phyloP scores from a whole-genome alignment of 805 yeast genomes.

The Ogataea minuta region DNA sequence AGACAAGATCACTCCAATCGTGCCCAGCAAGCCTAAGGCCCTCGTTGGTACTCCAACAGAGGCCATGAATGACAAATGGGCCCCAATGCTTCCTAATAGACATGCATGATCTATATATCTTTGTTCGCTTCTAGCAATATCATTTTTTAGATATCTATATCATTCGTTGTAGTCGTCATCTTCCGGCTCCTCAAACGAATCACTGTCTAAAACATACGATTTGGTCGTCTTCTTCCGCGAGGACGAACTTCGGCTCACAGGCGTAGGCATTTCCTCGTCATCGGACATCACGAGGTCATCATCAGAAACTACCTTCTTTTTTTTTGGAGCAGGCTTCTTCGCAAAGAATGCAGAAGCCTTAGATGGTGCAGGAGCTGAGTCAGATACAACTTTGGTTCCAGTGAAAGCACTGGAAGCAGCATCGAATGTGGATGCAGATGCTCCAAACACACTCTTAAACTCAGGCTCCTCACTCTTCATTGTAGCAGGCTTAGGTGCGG shows the following conservation, averaged over 20 bases:
- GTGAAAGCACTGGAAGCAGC: conserved; percentile 25
- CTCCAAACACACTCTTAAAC: conserved; percentile 38
- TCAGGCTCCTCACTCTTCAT: conserved; percentile 13
- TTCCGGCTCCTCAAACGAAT: conserved; percentile 9
- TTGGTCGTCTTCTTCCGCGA: conserved; percentile 20
- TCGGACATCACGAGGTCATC: conserved; percentile 12
- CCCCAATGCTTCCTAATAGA: conserved; percentile 34
- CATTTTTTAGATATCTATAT: conserved; percentile 3
- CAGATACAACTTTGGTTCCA: conserved; percentile 12
- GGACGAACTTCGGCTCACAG: conserved; percentile 13
- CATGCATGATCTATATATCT: conserved; percentile 14
- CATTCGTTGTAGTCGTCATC: conserved; percentile 24
- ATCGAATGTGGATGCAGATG: conserved; percentile 21
- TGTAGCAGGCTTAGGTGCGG: conserved; percentile 4
- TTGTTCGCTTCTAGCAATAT: conserved; percentile 1
- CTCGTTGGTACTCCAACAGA: conserved; percentile 20
- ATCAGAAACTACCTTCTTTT: conserved; percentile 14
- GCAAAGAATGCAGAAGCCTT: conserved; percentile 20
- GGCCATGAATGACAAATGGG: conserved; percentile 22
- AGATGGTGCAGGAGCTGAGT: conserved; percentile 8
- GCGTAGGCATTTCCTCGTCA: conserved; percentile 15
- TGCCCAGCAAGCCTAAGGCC: conserved; percentile 32
- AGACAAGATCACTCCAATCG: conserved; percentile 31
- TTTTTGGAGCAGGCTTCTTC: conserved; percentile 7
- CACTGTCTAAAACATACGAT: conserved; percentile 20